Evolutionary conservation across 1,284 basidiomycete genomes (phyloP), one percentile per base, ranked within the genome.

Genomic region (Phylloporus gajari): DNA sequence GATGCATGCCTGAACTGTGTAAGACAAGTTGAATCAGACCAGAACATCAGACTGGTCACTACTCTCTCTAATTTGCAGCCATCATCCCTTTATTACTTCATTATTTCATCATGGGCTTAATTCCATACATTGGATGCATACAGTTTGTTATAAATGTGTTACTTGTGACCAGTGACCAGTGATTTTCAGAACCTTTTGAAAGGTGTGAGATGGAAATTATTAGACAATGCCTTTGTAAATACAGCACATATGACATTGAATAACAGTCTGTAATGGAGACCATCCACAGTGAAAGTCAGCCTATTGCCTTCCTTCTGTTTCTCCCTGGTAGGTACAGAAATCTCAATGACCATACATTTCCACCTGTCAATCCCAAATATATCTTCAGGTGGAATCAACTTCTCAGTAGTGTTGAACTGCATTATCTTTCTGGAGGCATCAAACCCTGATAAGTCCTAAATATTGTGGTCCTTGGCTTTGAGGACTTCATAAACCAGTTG

Each of bases 391-490:
- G 27, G 56, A 25, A 58, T 32, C 27, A 30, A 9, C 30, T 4
- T 63, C 30, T 48, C 48, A 23, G 56, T 51, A 17, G 19, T 19
- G 5, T 72, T 65, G 5, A 72, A 40, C 19, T 17, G 2, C 11
- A 9, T 3, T 1, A 61, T 30, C 63, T 65, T 62, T 25, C 19
- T 56, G 35, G 70, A 65, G 12, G 66, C 23, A 2, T 72, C 17
- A 3, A 72, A 72, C 3, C 12, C 8, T 3, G 7, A 30, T 21
- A 71, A 40, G 8, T 71, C 53, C 0, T 30, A 1, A 2, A 68
- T 35, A 19, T 68, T 64, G 58, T 65, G 65, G 7, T 65, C 63
- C 7, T 35, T 23, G 23, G 69, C 65, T 61, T 68, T 51, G n/a
- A 72, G 30, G 19, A 72, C 65, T 1, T 71, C 56, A 3, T 35